A percentile compares a stretch with the other conserved stretches of the same genome.
Conservation (phyloP, 768 basidiomycete genomes). For the Pisolithus orientalis region DNA sequence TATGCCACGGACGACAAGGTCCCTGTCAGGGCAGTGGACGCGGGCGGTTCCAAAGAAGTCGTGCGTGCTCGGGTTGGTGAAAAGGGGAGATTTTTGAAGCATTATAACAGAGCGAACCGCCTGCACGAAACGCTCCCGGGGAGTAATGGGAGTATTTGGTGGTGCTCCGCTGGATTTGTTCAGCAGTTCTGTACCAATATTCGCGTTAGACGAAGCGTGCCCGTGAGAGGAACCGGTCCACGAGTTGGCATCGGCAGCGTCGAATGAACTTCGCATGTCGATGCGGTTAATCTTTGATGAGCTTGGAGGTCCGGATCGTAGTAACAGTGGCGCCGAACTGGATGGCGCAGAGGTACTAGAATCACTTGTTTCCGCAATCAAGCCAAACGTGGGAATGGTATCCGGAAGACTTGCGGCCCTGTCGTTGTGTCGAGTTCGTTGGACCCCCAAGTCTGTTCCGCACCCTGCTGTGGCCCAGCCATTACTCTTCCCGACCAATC, state of each 20-base stretch:
- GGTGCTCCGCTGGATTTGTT: background rate
- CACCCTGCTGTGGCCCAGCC: background rate
- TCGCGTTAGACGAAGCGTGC: constrained; percentile 1
- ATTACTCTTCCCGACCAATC: background rate
- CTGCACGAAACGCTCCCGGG: constrained; percentile 24
- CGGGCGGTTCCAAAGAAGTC: constrained; percentile 23
- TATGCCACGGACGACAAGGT: background rate
- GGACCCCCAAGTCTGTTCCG: background rate
- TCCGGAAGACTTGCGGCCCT: background rate
- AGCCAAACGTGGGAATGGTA: background rate
- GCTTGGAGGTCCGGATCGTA: constrained; percentile 1
- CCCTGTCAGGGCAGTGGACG: background rate
- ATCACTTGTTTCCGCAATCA: background rate
- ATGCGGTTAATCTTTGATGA: background rate
- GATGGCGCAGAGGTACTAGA: background rate
- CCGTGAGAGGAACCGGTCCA: constrained; percentile 1
- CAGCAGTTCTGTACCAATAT: background rate
- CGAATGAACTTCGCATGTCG: background rate
- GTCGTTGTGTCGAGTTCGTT: background rate
- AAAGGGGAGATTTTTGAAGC: constrained; percentile 14
- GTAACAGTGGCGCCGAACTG: background rate
- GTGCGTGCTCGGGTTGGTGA: constrained; percentile 31
- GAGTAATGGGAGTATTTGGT: background rate
- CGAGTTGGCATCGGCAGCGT: background rate
- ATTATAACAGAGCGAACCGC: constrained; percentile 37